Evolutionary conservation across 2,329 filamentous ascomycete species (phyloP).

Genomic region (Cladosporium sp.): DNA sequence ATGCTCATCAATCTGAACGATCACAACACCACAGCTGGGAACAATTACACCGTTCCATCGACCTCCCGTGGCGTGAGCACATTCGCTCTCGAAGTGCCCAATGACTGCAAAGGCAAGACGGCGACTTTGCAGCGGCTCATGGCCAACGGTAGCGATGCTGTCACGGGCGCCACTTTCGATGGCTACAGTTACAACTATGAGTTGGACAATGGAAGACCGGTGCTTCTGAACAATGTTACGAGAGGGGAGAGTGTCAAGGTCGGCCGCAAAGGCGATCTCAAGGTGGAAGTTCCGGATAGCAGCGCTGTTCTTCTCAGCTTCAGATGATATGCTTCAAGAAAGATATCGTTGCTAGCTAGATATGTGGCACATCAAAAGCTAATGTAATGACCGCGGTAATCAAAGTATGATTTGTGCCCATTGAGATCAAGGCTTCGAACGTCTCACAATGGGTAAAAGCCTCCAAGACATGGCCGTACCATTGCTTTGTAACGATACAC

Average conservation of each 20-base stretch:
- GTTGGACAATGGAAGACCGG: conserved; percentile 56
- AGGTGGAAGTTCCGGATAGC: conserved; percentile 32
- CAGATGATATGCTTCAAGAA: background rate
- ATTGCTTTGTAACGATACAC: too few relatives aligned
- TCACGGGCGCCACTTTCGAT: conserved; percentile 63
- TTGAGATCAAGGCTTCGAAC: too few relatives aligned
- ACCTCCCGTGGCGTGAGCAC: conserved; percentile 38
- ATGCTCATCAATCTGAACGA: conserved; percentile 60
- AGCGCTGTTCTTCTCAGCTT: conserved; percentile 30
- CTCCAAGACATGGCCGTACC: too few relatives aligned
- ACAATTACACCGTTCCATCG: conserved; percentile 48
- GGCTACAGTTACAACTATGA: conserved; percentile 65
- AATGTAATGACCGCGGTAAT: too few relatives aligned
- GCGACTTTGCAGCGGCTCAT: conserved; percentile 52
- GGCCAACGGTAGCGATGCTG: conserved; percentile 66
- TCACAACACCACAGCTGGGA: conserved; percentile 52
- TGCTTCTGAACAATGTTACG: conserved; percentile 59
- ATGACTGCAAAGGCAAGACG: conserved; percentile 29
- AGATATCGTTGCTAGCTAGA: background rate
- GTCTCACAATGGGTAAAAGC: too few relatives aligned
- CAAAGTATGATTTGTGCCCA: background rate
- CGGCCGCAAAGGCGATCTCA: conserved; percentile 40
- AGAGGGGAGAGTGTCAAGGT: conserved; percentile 47
- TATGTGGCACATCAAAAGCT: background rate
- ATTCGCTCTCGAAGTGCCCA: conserved; percentile 50